A percentile compares a stretch with the other conserved stretches of the same genome.
phyloP scores from a whole-genome alignment of 805 yeast species.

The Nakazawaea populi region DNA sequence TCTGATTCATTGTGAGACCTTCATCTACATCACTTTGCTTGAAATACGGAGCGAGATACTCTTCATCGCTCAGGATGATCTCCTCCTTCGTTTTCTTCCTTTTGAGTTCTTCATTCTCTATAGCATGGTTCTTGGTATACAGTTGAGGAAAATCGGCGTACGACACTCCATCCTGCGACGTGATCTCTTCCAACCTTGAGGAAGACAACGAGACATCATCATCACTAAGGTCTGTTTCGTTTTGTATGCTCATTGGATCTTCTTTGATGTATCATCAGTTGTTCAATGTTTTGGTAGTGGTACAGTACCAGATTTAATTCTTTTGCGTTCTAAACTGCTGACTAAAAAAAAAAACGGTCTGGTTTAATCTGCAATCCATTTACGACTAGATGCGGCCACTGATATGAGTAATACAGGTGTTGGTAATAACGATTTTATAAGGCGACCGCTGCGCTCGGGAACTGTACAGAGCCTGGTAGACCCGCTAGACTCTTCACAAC shows the following conservation, averaged over 20 bases:
- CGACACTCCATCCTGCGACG: neutral
- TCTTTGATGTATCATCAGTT: too few species aligned
- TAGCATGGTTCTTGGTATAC: neutral
- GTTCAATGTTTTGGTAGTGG: too few species aligned
- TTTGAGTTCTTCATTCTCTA: neutral
- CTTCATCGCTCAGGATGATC: slow-evolving; percentile 4
- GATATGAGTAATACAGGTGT: neutral
- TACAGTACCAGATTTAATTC: neutral
- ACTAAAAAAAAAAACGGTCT: too few species aligned
- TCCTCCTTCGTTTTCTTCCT: slow-evolving; percentile 3
- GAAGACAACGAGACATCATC: neutral
- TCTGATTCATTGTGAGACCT: slow-evolving; percentile 3
- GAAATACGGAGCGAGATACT: slow-evolving; percentile 1
- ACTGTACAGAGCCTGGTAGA: slow-evolving; percentile 1
- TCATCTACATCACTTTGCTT: neutral
- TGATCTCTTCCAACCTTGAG: neutral
- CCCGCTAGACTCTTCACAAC: slow-evolving; percentile 1
- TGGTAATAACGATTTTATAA: neutral
- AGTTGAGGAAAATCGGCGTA: neutral
- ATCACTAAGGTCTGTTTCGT: neutral
- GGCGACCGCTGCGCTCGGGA: neutral
- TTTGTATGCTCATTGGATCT: too few species aligned
- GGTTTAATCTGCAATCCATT: too few species aligned
- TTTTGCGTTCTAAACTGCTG: neutral
- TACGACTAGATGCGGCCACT: neutral